Conservation (phyloP, 257 asterid genomes). For the Nicotiana attenuata region DNA sequence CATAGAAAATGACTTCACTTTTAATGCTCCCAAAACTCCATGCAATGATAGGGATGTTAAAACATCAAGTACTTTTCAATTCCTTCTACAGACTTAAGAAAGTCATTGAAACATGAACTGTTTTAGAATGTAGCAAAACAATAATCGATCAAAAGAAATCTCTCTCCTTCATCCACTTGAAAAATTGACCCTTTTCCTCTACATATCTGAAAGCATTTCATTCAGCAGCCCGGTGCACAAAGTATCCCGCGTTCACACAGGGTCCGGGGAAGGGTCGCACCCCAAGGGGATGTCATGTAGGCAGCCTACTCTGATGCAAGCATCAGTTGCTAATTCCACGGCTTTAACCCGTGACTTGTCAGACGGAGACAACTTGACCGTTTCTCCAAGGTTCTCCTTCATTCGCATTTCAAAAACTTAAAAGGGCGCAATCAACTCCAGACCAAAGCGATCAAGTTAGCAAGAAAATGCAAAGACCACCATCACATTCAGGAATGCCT, state of each 20-base stretch:
- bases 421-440: conserved; percentile 22
- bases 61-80: conserved; percentile 24
- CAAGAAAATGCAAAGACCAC: neutral
- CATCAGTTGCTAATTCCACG: no score
- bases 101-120: conserved; percentile 19
- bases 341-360: no score
- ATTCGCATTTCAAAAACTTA: neutral
- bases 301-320: no score
- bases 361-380: no score
- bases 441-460: neutral
- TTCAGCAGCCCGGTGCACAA: no score
- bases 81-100: conserved; percentile 27
- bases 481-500: conserved; percentile 15
- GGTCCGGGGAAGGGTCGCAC: no score
- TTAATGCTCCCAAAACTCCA: conserved; percentile 28
- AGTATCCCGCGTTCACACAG: no score
- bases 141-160: conserved; percentile 1
- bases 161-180: conserved; percentile 16
- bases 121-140: conserved; percentile 19
- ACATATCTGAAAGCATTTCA: no score
- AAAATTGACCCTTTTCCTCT: neutral
- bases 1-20: conserved; percentile 34
- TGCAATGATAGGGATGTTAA: conserved; percentile 42
- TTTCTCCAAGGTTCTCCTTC: neutral
- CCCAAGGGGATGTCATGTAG: no score